Percentiles rank a stretch among this genome's conserved stretches.
These are phyloP conservation scores for Athelia psychrophila DNA, from an alignment of 1,284 basidiomycete genomes.

Conservation along the genomic window DNA sequence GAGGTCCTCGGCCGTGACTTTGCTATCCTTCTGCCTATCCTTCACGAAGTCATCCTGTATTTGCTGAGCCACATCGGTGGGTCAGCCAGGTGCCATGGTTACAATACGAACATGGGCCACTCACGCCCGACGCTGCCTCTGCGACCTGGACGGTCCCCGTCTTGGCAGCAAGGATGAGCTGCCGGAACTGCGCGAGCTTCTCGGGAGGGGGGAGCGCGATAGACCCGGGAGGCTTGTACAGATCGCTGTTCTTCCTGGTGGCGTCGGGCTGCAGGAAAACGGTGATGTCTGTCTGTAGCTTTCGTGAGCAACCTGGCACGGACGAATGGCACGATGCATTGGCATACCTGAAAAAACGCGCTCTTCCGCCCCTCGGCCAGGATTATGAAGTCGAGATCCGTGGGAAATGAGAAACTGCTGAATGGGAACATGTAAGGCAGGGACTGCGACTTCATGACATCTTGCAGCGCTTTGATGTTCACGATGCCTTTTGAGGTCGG, in stretches of 20 bases:
- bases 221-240: constrained; percentile 48
- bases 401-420: constrained; percentile 72
- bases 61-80: constrained; percentile 48
- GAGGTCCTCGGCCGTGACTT: constrained; percentile 56
- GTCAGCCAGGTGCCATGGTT: constrained; percentile 1
- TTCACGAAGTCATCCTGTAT: constrained; percentile 75
- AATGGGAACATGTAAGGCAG: constrained; percentile 83
- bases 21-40: constrained; percentile 45
- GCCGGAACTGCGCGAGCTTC: constrained; percentile 50
- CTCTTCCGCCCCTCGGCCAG: constrained; percentile 67
- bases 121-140: constrained; percentile 53
- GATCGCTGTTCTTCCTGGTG: constrained; percentile 13
- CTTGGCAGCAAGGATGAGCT: constrained; percentile 52
- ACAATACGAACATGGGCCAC: constrained; percentile 3
- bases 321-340: background rate
- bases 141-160: constrained; percentile 48
- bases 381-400: constrained; percentile 67
- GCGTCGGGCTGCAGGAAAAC: constrained; percentile 39
- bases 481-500: constrained; percentile 47
- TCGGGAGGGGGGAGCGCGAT: constrained; percentile 42
- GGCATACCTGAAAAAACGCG: constrained; percentile 59
- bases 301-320: background rate
- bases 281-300: constrained; percentile 48
- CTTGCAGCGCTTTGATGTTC: constrained; percentile 71
- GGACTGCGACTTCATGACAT: constrained; percentile 65